Evolutionary conservation across 2,329 filamentous ascomycete genomes (phyloP).

Genomic region (Fusarium anguioides): DNA sequence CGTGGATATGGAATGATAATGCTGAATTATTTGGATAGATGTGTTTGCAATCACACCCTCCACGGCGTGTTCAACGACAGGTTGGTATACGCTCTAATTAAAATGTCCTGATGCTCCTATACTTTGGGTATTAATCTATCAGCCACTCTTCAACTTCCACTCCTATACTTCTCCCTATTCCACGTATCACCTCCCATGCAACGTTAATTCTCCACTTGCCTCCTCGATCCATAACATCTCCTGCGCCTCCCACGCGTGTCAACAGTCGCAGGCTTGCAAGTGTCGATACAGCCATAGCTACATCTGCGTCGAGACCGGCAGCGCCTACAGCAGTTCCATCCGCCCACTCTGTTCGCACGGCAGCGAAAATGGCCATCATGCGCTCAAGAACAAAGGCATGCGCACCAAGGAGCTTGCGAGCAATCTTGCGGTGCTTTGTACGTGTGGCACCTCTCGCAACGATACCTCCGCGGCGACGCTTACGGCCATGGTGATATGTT

Average conservation of each 20-base stretch:
- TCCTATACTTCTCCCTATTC: conserved; percentile 76
- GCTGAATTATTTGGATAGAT: conserved; percentile 32
- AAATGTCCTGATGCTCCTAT: neutral
- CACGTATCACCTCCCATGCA: conserved; percentile 79
- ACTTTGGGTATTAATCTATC: conserved; percentile 62
- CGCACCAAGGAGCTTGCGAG: conserved; percentile 79
- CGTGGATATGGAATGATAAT: conserved; percentile 37
- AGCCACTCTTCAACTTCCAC: conserved; percentile 85
- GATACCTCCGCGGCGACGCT: conserved; percentile 61
- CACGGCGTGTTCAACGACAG: conserved; percentile 24
- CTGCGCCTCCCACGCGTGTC: conserved; percentile 69
- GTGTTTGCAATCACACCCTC: conserved; percentile 18
- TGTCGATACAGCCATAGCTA: conserved; percentile 76
- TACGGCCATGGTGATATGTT: conserved; percentile 69
- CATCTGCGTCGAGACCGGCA: conserved; percentile 62
- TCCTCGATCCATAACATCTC: conserved; percentile 74
- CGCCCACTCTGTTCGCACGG: conserved; percentile 69
- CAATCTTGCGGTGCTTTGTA: conserved; percentile 75
- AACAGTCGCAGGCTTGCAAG: conserved; percentile 77
- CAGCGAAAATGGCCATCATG: conserved; percentile 80
- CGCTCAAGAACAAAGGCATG: conserved; percentile 82
- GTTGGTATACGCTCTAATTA: neutral
- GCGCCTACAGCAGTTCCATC: conserved; percentile 45
- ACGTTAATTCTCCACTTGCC: conserved; percentile 83
- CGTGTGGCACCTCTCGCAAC: conserved; percentile 49